Evolutionary conservation across 345 rosid species (phyloP).

Genomic region (Triadica sebifera): DNA sequence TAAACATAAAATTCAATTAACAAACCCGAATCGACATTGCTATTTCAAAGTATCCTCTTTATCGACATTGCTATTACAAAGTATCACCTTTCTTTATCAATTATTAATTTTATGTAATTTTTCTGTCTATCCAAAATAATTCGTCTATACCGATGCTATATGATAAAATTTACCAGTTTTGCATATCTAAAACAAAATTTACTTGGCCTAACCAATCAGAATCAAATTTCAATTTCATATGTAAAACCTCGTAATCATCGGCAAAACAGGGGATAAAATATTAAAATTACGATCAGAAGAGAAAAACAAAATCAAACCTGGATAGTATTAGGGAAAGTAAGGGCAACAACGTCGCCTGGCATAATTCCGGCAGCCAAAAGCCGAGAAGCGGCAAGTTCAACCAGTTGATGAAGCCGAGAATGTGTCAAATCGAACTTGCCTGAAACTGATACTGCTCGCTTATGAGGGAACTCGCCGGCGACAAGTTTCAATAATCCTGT

Average conservation of each 20-base stretch:
- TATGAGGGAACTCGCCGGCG: constrained; percentile 41
- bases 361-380: constrained; percentile 45
- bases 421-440: constrained; percentile 56
- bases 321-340: constrained; percentile 51
- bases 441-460: constrained; percentile 46
- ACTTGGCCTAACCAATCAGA: too few relatives aligned
- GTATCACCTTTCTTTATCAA: not conserved
- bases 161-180: too few relatives aligned
- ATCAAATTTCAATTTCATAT: not conserved
- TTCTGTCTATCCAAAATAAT: too few relatives aligned
- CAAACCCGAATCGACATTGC: not conserved
- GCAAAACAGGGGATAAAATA: not conserved
- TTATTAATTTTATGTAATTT: too few relatives aligned
- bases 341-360: constrained; percentile 62
- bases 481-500: constrained; percentile 41
- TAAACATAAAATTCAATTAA: not conserved
- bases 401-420: constrained; percentile 47
- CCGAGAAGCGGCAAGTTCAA: constrained; percentile 48
- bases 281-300: not conserved
- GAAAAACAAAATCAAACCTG: constrained; percentile 23
- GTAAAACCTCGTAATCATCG: not conserved
- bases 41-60: not conserved
- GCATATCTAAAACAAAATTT: too few relatives aligned
- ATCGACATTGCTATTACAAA: not conserved
- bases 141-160: too few relatives aligned